Base-by-base conservation (phyloP, 179 eudicot species). In the Pouteria campechiana region DNA sequence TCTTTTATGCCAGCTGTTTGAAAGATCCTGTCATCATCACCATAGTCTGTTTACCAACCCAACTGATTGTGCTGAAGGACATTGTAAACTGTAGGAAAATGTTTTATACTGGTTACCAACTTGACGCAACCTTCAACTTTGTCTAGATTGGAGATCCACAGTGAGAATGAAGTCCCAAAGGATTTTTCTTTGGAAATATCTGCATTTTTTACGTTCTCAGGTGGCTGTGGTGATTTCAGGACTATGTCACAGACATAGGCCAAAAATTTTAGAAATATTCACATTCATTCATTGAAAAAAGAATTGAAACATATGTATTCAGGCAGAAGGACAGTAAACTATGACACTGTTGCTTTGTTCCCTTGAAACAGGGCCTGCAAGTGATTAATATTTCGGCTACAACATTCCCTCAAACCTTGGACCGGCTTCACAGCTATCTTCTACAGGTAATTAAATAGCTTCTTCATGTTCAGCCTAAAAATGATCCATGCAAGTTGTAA, bases 371-470 rank as follows among this genome's bases (percentile, higher is more conserved):
- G 97, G 97, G 97, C 42, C 59, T 81, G 24, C 72, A 76, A 43
- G 79, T 85, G 28, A 93, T 79, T 33, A 89, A 81, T 57, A 76
- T 89, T 70, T 81, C 96, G 22, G 84, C 99, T 11, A 92, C 99
- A 28, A 69, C 96, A 12, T 92, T 92, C 52, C 99, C 99, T 9
- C 99, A 86, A 65, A 82, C 96, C 17, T 63, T 90, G 68, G 98
- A 90, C 73, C 79, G 95, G 94, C 80, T 90, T 46, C 98, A 90
- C 57, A 63, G 78, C 49, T 61, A 90, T 61, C 98, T 90, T 60
- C 85, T 90, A 37, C 88, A 90, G 96, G 98, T 89, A 72, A n/a
- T 32, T 32, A 18, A 37, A 19, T 15, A 37, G 31, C 9, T 25
- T 37, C 14, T 45, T 10, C 35, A 7, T 6, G 17, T 20, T 32